Conservation (phyloP, 164 flowering plant species). For the Pachysandra terminalis region DNA sequence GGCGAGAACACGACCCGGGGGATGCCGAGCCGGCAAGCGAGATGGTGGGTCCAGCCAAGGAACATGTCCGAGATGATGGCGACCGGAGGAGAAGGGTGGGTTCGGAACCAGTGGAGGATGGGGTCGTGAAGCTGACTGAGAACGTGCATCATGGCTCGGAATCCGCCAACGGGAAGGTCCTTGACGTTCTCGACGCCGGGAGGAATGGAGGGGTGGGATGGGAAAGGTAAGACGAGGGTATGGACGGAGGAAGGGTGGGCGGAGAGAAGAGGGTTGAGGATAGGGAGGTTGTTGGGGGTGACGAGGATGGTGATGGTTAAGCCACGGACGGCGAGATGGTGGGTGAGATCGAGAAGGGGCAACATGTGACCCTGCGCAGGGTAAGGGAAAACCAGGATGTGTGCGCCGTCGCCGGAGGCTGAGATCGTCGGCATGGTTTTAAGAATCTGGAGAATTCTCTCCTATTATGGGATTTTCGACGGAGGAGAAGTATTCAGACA, state of each 20-base stretch:
- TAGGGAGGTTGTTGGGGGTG: conserved; percentile 63
- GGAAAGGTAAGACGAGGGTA: conserved; percentile 52
- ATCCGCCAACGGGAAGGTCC: conserved; percentile 35
- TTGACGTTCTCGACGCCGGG: conserved; percentile 44
- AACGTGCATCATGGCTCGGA: conserved; percentile 28
- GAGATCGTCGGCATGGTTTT: too few relatives aligned
- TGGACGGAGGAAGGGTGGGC: conserved; percentile 30
- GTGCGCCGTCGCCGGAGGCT: conserved; percentile 22
- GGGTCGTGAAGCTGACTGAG: conserved; percentile 29
- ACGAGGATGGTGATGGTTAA: conserved; percentile 47
- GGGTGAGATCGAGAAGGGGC: conserved; percentile 56
- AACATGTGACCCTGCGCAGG: conserved; percentile 79
- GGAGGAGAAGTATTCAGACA: too few relatives aligned
- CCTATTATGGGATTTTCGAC: too few relatives aligned
- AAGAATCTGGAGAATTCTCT: too few relatives aligned
- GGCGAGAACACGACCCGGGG: conserved; percentile 29
- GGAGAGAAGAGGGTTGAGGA: conserved; percentile 38
- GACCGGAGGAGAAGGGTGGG: conserved; percentile 45
- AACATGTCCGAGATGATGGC: conserved; percentile 53
- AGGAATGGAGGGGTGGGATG: conserved; percentile 47
- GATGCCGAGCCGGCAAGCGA: conserved; percentile 23
- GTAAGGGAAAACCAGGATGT: conserved; percentile 61
- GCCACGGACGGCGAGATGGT: conserved; percentile 36
- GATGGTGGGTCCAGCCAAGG: conserved; percentile 33
- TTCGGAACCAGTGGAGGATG: conserved; percentile 39